Evolutionary conservation across 768 basidiomycete species (phyloP).

Genomic region (Boletus vinaceobasis): DNA sequence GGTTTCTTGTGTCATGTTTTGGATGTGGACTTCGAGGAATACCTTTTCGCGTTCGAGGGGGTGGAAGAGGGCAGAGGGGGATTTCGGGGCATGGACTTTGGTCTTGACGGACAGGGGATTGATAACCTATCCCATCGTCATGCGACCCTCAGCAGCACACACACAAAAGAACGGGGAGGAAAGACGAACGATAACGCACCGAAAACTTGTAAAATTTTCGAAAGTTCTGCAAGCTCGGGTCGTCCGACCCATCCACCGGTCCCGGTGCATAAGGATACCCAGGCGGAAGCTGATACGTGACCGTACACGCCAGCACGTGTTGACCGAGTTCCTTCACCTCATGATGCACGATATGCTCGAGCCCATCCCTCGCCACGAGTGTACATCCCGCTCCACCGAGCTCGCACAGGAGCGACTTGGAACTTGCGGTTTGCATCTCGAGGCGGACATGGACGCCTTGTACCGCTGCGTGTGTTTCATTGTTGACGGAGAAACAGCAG

Average conservation of each 20-base stretch:
- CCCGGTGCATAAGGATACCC: conserved; percentile 49
- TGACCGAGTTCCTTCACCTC: conserved; percentile 94
- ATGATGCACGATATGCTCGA: conserved; percentile 70
- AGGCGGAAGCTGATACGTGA: conserved; percentile 73
- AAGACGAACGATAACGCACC: conserved; percentile 43
- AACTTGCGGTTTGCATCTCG: conserved; percentile 81
- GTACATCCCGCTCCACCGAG: conserved; percentile 51
- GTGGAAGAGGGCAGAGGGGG: conserved; percentile 68
- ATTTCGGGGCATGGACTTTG: conserved; percentile 76
- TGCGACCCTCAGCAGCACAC: neutral
- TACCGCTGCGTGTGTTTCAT: conserved; percentile 63
- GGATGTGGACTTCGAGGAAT: conserved; percentile 90
- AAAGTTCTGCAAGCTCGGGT: conserved; percentile 64
- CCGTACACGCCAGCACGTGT: conserved; percentile 83
- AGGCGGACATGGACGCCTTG: conserved; percentile 64
- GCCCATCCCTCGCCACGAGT: conserved; percentile 53
- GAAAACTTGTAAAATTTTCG: conserved; percentile 91
- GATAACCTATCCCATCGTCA: conserved; percentile 56
- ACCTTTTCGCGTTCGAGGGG: conserved; percentile 70
- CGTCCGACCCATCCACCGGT: conserved; percentile 47
- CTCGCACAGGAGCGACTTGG: conserved; percentile 62
- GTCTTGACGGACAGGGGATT: conserved; percentile 95
- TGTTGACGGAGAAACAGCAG: conserved; percentile 78
- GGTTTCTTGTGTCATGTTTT: conserved; percentile 76
- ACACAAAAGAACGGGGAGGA: neutral